Evolutionary conservation across 345 rosid species (phyloP).

Genomic region (Geranium brycei): DNA sequence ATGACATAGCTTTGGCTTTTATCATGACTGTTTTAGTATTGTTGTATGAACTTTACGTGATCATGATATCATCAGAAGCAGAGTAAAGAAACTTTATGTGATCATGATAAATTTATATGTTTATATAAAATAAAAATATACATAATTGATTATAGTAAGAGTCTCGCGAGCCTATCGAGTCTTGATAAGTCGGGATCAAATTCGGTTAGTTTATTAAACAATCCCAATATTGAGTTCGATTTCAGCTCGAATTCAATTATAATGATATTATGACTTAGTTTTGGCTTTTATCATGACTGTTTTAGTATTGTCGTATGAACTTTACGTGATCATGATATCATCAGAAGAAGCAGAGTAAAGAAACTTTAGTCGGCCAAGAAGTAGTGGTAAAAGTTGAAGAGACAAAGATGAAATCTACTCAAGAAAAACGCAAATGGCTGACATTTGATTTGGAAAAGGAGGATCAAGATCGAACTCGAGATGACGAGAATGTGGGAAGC

Average conservation of each 20-base stretch:
- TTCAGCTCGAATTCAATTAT: too few relatives aligned
- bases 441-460: conserved; percentile 31
- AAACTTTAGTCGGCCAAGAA: conserved; percentile 10
- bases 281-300: not conserved
- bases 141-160: too few relatives aligned
- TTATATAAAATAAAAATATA: too few relatives aligned
- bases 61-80: not conserved
- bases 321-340: too few relatives aligned
- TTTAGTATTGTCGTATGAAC: not conserved
- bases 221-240: too few relatives aligned
- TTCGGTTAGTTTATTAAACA: too few relatives aligned
- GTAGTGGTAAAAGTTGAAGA: conserved; percentile 9
- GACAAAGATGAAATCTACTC: conserved; percentile 7
- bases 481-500: conserved; percentile 13
- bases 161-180: too few relatives aligned
- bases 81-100: conserved; percentile 12
- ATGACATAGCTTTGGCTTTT: not conserved
- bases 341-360: conserved; percentile 11
- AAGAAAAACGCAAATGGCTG: conserved; percentile 14
- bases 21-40: not conserved
- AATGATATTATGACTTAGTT: not conserved
- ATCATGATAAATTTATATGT: too few relatives aligned
- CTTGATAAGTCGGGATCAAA: too few relatives aligned
- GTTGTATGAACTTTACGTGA: not conserved
- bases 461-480: conserved; percentile 3